Evolutionary conservation across 306 rosid genomes (phyloP).

Genomic region (Mimosa bimucronata): DNA sequence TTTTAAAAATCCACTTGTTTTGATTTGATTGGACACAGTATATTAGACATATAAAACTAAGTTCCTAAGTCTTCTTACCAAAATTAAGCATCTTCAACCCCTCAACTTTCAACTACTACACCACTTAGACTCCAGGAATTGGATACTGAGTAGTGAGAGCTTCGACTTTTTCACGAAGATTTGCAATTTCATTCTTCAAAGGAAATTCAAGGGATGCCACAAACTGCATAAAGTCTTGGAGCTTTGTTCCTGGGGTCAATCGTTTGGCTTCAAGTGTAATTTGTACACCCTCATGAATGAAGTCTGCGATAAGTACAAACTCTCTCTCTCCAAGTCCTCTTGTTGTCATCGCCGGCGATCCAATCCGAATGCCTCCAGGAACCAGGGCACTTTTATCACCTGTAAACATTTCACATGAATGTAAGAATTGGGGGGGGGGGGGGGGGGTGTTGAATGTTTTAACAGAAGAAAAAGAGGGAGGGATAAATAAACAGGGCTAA

Average conservation of each 20-base stretch:
- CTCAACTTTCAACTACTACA: neutral
- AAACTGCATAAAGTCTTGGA: slow-evolving; percentile 6
- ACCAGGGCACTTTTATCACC: slow-evolving; percentile 7
- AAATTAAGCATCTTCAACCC: neutral
- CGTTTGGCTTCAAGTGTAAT: neutral
- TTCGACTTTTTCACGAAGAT: neutral
- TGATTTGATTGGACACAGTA: neutral
- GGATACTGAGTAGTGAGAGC: neutral
- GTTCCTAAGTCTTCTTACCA: neutral
- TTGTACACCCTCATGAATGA: neutral
- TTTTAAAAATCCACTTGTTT: neutral
- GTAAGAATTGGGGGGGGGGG: neutral
- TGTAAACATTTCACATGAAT: neutral
- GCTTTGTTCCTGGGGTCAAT: neutral
- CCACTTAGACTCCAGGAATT: slow-evolving; percentile 11
- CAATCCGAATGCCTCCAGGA: neutral
- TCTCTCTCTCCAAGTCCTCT: slow-evolving; percentile 3
- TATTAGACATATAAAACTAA: neutral
- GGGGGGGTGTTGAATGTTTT: too few species aligned
- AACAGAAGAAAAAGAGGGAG: neutral
- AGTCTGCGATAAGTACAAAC: neutral
- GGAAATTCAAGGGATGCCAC: neutral
- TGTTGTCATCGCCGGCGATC: neutral
- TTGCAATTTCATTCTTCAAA: neutral
- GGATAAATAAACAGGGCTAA: neutral